phyloP scores from a whole-genome alignment of 371 early-diverging fungal species.

The Rhizomucor pusillus region DNA sequence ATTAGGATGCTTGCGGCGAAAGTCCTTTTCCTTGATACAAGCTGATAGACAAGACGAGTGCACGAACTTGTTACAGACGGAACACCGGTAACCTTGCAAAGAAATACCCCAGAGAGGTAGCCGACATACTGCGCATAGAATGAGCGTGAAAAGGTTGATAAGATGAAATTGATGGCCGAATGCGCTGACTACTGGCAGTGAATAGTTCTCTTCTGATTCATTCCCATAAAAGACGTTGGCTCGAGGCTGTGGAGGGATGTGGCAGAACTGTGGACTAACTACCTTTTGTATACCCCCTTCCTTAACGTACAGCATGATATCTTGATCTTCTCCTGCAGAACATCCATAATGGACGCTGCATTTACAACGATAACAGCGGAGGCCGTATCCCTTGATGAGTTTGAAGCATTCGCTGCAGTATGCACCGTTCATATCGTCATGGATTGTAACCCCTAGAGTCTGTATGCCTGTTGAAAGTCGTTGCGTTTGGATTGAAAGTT shows the following conservation, averaged over 20 bases:
- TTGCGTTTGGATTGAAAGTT: background rate
- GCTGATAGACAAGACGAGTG: conserved; percentile 43
- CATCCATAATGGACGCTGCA: conserved; percentile 42
- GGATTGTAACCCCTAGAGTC: background rate
- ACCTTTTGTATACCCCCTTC: conserved; percentile 46
- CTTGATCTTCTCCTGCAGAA: conserved; percentile 26
- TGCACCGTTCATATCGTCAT: conserved; percentile 28
- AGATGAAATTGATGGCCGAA: conserved; percentile 50
- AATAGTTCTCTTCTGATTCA: conserved; percentile 2
- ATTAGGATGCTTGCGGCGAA: background rate
- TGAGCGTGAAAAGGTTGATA: conserved; percentile 53
- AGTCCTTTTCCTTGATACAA: conserved; percentile 13
- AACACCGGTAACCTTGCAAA: conserved; percentile 55
- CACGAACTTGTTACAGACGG: conserved; percentile 47
- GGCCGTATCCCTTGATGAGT: conserved; percentile 46
- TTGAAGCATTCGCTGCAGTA: conserved; percentile 53
- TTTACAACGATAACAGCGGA: conserved; percentile 55
- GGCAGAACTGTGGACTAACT: conserved; percentile 43
- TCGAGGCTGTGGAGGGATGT: conserved; percentile 25
- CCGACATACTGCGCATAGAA: conserved; percentile 51
- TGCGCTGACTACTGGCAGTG: conserved; percentile 8
- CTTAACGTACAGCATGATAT: conserved; percentile 41
- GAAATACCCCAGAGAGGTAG: conserved; percentile 58
- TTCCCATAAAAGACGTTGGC: background rate
- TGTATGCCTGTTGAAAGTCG: conserved; percentile 2